A percentile compares a stretch with the other conserved stretches of the same genome.
phyloP scores from a whole-genome alignment of 148 eudicot species.

The Pouteria glomerata region DNA sequence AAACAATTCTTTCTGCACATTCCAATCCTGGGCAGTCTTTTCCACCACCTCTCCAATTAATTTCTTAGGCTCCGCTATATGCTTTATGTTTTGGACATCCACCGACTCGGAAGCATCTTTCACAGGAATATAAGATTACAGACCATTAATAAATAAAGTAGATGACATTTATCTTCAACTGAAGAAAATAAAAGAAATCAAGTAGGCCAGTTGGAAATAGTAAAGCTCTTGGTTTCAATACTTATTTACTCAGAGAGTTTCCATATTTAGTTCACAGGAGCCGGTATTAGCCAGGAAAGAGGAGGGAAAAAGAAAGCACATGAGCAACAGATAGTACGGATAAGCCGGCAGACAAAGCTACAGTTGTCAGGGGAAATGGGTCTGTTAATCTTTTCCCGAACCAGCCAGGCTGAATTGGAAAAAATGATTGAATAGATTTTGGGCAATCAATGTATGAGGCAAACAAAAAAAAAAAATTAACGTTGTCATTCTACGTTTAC shows the following conservation, averaged over 20 bases:
- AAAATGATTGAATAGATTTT: neutral
- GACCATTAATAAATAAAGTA: neutral
- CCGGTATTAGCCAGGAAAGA: neutral
- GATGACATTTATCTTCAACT: neutral
- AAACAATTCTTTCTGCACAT: slow-evolving; percentile 43
- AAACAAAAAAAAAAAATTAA: neutral
- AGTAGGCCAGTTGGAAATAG: neutral
- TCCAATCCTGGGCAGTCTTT: slow-evolving; percentile 57
- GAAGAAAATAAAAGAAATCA: neutral
- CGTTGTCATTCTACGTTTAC: too few relatives aligned
- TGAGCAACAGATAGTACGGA: too few relatives aligned
- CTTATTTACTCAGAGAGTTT: neutral
- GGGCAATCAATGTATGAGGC: neutral
- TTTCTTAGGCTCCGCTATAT: slow-evolving; percentile 46
- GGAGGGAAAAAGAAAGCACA: neutral
- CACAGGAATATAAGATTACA: neutral
- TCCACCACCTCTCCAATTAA: slow-evolving; percentile 52
- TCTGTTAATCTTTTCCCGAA: too few relatives aligned
- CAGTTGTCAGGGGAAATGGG: too few relatives aligned
- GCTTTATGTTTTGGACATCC: slow-evolving; percentile 55
- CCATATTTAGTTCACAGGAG: neutral
- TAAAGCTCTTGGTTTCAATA: neutral
- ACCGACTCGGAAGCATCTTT: slow-evolving; percentile 57
- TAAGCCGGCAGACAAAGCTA: too few relatives aligned
- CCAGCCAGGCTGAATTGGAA: too few relatives aligned